Evolutionary conservation across 2,329 filamentous ascomycete species (phyloP), one percentile per base, ranked within the genome.

Genomic region (Aspergillus aculeatinus): DNA sequence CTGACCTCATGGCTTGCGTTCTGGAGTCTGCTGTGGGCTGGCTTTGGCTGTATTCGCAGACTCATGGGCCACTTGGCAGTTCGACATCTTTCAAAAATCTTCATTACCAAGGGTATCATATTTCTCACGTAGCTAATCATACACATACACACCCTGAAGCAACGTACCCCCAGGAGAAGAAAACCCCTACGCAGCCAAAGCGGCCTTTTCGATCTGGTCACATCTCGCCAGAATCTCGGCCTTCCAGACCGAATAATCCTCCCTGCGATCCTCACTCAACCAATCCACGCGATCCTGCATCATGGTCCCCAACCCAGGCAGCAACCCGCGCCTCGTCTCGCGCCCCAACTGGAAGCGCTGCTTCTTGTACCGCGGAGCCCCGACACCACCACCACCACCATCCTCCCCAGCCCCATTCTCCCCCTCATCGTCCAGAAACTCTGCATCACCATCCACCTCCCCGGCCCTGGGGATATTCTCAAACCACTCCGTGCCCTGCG

Each of bases 401-500:
- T 73, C 76, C 25, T 77, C 74, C 0, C 72, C 74, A 27, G 70
- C 72, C 2, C 67, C 12, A 12, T 35, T 16, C 4, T 16, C 33
- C 12, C 12, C 33, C 33, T 12, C 73, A 10, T 75, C 75, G 12
- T 68, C 74, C 21, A 70, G 58, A 29, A 70, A 67, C n/a, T 71
- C 68, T 4, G 68, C 72, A 48, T 76, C 74, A 1, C 70, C 72
- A 44, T 73, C 69, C 10, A 75, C 60, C 25, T 72, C 74, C 4
- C 68, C 75, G 7, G 74, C 75, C 63, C 67, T 68, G 7, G 77
- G 76, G 48, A 81, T 81, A 64, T 89, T 86, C 29, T 81, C 76
- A 61, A 90, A 90, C 89, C 89, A 91, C 67, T 90, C 87, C 55
- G 83, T 72, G 4, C 72, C 88, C 81, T 84, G 80, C 19, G 83